phyloP scores from a whole-genome alignment of 345 rosid species.

The Syzygium aromaticum region DNA sequence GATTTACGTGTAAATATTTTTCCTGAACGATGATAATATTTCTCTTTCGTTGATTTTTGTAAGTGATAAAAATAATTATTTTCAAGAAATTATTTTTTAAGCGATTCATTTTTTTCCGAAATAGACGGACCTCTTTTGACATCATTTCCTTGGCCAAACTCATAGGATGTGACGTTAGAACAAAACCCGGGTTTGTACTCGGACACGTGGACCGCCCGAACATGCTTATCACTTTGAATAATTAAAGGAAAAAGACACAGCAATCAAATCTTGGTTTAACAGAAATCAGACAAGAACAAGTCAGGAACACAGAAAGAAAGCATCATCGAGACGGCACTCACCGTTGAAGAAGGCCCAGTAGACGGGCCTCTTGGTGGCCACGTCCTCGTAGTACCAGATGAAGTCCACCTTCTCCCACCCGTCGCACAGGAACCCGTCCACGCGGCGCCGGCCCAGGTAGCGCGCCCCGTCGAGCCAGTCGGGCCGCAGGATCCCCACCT shows the following conservation, averaged over 20 bases:
- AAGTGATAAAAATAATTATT: no score
- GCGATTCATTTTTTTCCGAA: accelerated
- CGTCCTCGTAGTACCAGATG: slow-evolving; percentile 54
- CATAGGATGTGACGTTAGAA: background rate
- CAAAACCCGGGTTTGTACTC: background rate
- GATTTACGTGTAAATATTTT: no score
- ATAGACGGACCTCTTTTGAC: accelerated
- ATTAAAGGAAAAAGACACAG: background rate
- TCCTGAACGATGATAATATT: no score
- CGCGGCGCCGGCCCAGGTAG: slow-evolving; percentile 38
- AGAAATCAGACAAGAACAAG: background rate
- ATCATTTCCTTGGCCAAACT: background rate
- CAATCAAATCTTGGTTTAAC: background rate
- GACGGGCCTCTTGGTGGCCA: slow-evolving; percentile 37
- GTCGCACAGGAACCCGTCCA: slow-evolving; percentile 47
- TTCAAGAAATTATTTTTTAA: background rate
- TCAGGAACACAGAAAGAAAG: background rate
- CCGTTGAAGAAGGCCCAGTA: slow-evolving; percentile 49
- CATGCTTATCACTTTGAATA: background rate
- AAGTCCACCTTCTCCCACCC: slow-evolving; percentile 59
- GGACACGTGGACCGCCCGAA: background rate
- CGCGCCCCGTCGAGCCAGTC: slow-evolving; percentile 45
- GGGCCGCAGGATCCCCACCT: slow-evolving; percentile 53
- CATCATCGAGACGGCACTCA: background rate
- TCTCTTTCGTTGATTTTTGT: background rate